phyloP scores from a whole-genome alignment of 352 stramenopile genomes.

The Phytopythium aichiense region DNA sequence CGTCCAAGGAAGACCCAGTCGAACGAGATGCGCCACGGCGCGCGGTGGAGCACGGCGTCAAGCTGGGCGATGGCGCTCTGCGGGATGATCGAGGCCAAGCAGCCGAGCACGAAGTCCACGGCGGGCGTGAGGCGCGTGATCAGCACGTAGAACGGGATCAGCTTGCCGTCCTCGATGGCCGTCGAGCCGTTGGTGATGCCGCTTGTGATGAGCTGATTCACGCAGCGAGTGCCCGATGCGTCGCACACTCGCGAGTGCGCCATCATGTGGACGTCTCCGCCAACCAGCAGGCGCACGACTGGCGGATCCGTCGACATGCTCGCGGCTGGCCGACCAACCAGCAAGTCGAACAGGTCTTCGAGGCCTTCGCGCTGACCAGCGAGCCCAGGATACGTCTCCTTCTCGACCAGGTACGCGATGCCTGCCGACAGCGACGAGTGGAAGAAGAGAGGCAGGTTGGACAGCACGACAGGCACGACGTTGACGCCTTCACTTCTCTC shows the following conservation, averaged over 20 bases:
- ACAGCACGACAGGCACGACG: slow-evolving; percentile 34
- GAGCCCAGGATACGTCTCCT: slow-evolving; percentile 64
- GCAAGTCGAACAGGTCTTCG: slow-evolving; percentile 25
- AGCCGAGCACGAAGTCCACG: slow-evolving; percentile 16
- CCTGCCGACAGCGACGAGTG: slow-evolving; percentile 44
- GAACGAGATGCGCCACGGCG: slow-evolving; percentile 32
- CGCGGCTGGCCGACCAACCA: background rate
- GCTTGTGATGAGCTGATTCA: slow-evolving; percentile 69
- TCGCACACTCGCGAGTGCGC: slow-evolving; percentile 45
- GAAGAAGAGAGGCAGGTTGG: slow-evolving; percentile 64
- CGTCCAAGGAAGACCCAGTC: slow-evolving; percentile 47
- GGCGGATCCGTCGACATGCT: slow-evolving; percentile 1
- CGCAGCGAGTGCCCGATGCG: slow-evolving; percentile 13
- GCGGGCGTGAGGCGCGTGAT: slow-evolving; percentile 36
- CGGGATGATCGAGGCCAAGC: slow-evolving; percentile 16
- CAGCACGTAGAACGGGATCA: slow-evolving; percentile 52
- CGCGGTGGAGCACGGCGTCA: background rate
- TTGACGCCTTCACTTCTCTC: slow-evolving; percentile 1
- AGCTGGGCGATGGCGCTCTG: slow-evolving; percentile 5
- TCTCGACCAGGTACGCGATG: slow-evolving; percentile 49
- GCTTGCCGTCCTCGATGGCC: slow-evolving; percentile 42
- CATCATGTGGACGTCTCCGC: slow-evolving; percentile 62
- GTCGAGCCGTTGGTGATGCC: slow-evolving; percentile 59
- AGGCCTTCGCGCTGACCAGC: slow-evolving; percentile 24
- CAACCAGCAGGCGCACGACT: slow-evolving; percentile 38